phyloP scores from a whole-genome alignment of 2,329 filamentous ascomycete genomes.

The Zasmidium cellare region DNA sequence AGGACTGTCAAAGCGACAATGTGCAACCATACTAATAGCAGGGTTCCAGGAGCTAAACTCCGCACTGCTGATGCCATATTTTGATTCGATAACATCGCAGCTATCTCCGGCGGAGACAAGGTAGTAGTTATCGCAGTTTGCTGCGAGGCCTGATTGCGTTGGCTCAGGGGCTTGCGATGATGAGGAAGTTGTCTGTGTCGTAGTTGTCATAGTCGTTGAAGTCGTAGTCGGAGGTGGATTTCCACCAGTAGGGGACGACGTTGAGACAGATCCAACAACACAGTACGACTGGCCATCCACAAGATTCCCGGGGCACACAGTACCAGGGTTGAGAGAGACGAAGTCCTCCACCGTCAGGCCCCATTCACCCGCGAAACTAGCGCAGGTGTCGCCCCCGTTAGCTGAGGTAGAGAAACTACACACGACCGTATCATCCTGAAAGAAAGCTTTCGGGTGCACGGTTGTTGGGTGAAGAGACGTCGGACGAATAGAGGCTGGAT shows the following conservation, averaged over 20 bases:
- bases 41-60: constrained; percentile 9
- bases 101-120: constrained; percentile 5
- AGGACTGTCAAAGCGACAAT: too few species aligned
- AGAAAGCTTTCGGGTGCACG: too few species aligned
- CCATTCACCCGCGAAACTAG: not conserved
- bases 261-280: not conserved
- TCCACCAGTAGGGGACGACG: not conserved
- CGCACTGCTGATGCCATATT: constrained; percentile 6
- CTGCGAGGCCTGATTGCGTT: constrained; percentile 6
- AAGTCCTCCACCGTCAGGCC: not conserved
- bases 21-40: not conserved
- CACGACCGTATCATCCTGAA: not conserved
- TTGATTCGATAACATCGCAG: constrained; percentile 4
- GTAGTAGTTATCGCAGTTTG: constrained; percentile 7
- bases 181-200: not conserved
- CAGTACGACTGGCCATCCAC: not conserved
- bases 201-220: not conserved
- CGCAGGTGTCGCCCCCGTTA: not conserved
- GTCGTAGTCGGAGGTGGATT: not conserved
- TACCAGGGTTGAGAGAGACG: not conserved
- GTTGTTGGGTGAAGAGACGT: not conserved
- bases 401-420: not conserved
- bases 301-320: not conserved
- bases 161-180: too few species aligned
- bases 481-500: too few species aligned